Evolutionary conservation across 768 basidiomycete species (phyloP).

Genomic region (Phallus indusiatus): DNA sequence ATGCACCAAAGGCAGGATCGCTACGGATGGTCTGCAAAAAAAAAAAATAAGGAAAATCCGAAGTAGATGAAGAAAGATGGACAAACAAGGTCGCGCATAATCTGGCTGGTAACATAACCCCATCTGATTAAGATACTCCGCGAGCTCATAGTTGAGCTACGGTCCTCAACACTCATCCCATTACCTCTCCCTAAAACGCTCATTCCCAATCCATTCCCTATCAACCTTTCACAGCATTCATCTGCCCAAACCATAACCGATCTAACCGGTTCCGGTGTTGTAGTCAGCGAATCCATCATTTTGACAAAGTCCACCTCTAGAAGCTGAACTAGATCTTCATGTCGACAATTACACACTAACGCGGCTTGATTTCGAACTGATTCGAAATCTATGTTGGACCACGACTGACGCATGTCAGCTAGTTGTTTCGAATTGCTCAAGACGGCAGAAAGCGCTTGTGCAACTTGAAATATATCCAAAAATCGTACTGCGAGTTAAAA

Average conservation of each 20-base stretch:
- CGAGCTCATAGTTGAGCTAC: constrained; percentile 67
- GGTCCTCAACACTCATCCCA: constrained; percentile 55
- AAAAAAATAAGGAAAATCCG: neutral
- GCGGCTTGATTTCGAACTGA: constrained; percentile 90
- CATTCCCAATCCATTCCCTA: constrained; percentile 36
- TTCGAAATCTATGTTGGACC: constrained; percentile 84
- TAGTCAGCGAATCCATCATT: constrained; percentile 62
- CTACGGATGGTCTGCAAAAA: constrained; percentile 71
- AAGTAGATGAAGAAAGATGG: neutral
- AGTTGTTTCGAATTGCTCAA: constrained; percentile 81
- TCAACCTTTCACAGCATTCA: constrained; percentile 76
- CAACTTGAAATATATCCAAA: constrained; percentile 87
- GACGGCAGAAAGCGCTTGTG: constrained; percentile 81
- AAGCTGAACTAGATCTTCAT: constrained; percentile 79
- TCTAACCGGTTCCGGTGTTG: constrained; percentile 71
- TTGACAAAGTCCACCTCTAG: constrained; percentile 76
- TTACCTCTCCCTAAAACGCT: constrained; percentile 35
- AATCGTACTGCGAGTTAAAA: constrained; percentile 80
- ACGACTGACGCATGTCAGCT: constrained; percentile 77
- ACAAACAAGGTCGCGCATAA: constrained; percentile 83
- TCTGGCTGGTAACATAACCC: constrained; percentile 89
- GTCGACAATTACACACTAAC: constrained; percentile 85
- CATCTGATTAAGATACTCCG: constrained; percentile 81
- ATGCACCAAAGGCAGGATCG: constrained; percentile 86
- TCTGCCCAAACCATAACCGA: constrained; percentile 90